These are phyloP conservation scores for Penicillium paradoxum DNA, from an alignment of 495 filamentous ascomycete genomes.

Conservation along the genomic window DNA sequence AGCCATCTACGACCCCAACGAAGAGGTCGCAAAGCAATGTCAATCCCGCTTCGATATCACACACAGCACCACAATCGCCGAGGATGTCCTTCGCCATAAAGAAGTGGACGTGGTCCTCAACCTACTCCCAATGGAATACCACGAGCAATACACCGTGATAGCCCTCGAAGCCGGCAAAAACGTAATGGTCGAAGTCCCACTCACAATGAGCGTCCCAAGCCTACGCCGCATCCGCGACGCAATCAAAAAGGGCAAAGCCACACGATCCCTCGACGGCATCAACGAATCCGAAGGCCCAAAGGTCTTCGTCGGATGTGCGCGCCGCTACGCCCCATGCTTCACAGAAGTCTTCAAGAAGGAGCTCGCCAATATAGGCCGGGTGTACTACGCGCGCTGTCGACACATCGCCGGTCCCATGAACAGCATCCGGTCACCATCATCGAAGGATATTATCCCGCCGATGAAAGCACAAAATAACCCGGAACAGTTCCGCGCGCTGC, in stretches of 20 bases:
- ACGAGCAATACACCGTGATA: slow-evolving; percentile 43
- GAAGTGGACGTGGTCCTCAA: slow-evolving; percentile 49
- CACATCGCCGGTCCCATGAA: slow-evolving; percentile 47
- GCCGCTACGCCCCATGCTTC: slow-evolving; percentile 50
- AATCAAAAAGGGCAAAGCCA: slow-evolving; percentile 12
- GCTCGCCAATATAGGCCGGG: slow-evolving; percentile 38
- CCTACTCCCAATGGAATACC: slow-evolving; percentile 47
- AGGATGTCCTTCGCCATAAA: slow-evolving; percentile 15
- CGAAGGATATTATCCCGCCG: neutral
- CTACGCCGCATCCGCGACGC: slow-evolving; percentile 41
- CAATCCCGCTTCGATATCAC: slow-evolving; percentile 12
- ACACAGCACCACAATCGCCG: slow-evolving; percentile 7
- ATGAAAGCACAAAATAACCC: slow-evolving; percentile 1
- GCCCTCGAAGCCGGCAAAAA: slow-evolving; percentile 49
- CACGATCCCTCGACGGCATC: neutral
- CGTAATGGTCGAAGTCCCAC: slow-evolving; percentile 52
- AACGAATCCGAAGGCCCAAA: slow-evolving; percentile 17
- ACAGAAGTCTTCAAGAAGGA: slow-evolving; percentile 44
- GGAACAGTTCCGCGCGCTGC: slow-evolving; percentile 12
- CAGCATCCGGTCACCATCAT: neutral
- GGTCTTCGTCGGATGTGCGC: slow-evolving; percentile 53
- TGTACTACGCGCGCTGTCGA: slow-evolving; percentile 49
- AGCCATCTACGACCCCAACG: slow-evolving; percentile 37
- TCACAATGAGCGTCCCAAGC: slow-evolving; percentile 40
- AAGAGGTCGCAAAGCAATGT: slow-evolving; percentile 6